phyloP scores from a whole-genome alignment of 495 filamentous ascomycete species.

The Amorphotheca resinae region DNA sequence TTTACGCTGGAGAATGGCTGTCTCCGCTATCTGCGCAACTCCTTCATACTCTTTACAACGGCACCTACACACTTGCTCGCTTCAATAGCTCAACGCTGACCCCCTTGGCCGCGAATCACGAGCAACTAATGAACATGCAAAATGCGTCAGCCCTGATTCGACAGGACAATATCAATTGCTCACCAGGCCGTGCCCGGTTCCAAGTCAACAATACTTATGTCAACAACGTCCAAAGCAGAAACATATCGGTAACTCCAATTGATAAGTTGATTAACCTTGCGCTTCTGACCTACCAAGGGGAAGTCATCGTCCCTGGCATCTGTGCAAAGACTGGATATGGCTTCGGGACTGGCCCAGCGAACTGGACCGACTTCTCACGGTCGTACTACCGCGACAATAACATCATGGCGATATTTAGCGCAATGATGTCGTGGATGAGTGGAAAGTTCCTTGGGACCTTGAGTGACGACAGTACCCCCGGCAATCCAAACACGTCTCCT shows the following conservation, averaged over 20 bases:
- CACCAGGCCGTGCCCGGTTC: conserved; percentile 5
- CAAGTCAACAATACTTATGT: conserved; percentile 6
- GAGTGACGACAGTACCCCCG: too few species aligned
- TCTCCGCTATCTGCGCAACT: neutral
- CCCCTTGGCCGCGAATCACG: neutral
- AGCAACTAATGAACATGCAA: neutral
- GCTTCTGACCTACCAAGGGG: neutral
- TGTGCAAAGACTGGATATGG: neutral
- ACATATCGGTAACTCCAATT: conserved; percentile 8
- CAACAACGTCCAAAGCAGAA: conserved; percentile 9
- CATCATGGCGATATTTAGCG: conserved; percentile 7
- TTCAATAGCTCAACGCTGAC: conserved; percentile 9
- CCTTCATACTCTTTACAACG: conserved; percentile 6
- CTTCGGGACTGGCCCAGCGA: conserved; percentile 7
- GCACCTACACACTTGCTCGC: conserved; percentile 3
- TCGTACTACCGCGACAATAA: conserved; percentile 7
- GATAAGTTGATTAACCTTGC: conserved; percentile 8
- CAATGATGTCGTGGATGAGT: conserved; percentile 9
- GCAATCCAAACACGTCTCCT: too few species aligned
- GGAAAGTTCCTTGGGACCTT: conserved; percentile 9
- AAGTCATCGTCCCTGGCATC: conserved; percentile 7
- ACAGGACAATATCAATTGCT: conserved; percentile 2
- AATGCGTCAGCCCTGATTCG: neutral
- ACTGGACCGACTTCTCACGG: conserved; percentile 3
- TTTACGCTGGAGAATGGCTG: conserved; percentile 2